Evolutionary conservation across 805 yeast genomes (phyloP).

Genomic region (Starmera amethionina): DNA sequence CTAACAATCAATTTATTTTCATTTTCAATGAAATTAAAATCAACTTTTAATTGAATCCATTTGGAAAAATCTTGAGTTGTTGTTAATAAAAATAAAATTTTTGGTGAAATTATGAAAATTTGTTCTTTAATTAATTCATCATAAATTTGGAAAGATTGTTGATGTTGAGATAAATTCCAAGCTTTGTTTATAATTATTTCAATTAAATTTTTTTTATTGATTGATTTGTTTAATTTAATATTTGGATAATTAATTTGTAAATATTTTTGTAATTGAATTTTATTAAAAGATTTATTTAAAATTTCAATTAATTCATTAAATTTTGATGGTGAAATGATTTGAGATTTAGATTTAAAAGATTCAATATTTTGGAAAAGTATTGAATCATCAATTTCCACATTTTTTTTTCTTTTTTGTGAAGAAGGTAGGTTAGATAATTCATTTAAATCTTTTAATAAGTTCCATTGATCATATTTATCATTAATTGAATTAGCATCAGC

Average conservation of each 20-base stretch:
- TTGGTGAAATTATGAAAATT: constrained; percentile 4
- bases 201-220: constrained; percentile 4
- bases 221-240: neutral
- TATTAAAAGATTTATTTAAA: constrained; percentile 6
- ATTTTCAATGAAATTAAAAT: constrained; percentile 11
- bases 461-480: too few relatives aligned
- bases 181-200: constrained; percentile 4
- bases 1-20: constrained; percentile 13
- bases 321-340: too few relatives aligned
- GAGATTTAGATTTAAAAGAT: too few relatives aligned
- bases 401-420: too few relatives aligned
- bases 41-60: constrained; percentile 18
- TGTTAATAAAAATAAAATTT: too few relatives aligned
- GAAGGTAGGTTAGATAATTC: too few relatives aligned
- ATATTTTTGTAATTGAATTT: constrained; percentile 9
- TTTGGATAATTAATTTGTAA: constrained; percentile 5
- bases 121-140: constrained; percentile 4
- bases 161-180: constrained; percentile 11
- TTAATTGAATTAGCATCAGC: too few relatives aligned
- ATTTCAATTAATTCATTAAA: neutral
- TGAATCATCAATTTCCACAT: too few relatives aligned
- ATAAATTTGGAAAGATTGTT: constrained; percentile 8
- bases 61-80: constrained; percentile 5
- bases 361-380: too few relatives aligned
- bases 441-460: too few relatives aligned